Evolutionary conservation across 352 stramenopile species (phyloP).

Genomic region (Phytopythium delawarense): DNA sequence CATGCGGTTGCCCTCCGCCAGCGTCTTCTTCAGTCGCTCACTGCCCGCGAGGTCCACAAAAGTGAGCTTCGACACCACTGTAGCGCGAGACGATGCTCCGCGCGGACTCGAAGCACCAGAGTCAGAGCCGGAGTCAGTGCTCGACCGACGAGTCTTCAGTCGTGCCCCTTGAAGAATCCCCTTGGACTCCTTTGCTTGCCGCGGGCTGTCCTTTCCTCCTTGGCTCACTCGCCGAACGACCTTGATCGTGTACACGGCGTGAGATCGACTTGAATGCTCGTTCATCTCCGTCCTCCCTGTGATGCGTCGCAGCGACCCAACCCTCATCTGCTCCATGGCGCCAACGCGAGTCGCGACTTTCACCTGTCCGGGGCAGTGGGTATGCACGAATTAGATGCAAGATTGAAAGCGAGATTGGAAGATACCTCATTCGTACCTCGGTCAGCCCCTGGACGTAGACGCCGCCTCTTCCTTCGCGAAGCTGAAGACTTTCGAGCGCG

Average conservation of each 20-base stretch:
- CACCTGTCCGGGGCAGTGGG: slow-evolving; percentile 21
- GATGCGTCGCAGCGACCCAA: slow-evolving; percentile 66
- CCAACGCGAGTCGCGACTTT: slow-evolving; percentile 47
- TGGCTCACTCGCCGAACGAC: slow-evolving; percentile 49
- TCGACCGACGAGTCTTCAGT: slow-evolving; percentile 17
- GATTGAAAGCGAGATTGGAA: background rate
- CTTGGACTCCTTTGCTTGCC: background rate
- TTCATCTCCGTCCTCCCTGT: slow-evolving; percentile 89
- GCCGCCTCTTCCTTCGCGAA: slow-evolving; percentile 63
- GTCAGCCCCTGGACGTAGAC: slow-evolving; percentile 80
- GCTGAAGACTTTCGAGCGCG: slow-evolving; percentile 47
- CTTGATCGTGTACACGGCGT: slow-evolving; percentile 87
- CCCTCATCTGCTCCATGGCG: slow-evolving; percentile 76
- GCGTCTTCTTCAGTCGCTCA: slow-evolving; percentile 83
- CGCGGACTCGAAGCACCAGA: slow-evolving; percentile 9
- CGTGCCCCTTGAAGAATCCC: background rate
- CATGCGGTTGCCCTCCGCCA: slow-evolving; percentile 79
- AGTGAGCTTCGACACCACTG: slow-evolving; percentile 76
- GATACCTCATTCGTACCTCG: slow-evolving; percentile 27
- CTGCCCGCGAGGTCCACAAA: slow-evolving; percentile 87
- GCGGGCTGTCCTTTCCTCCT: slow-evolving; percentile 11
- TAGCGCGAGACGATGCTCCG: slow-evolving; percentile 7
- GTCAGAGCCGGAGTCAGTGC: background rate
- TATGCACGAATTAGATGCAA: background rate
- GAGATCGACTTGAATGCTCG: slow-evolving; percentile 82